A percentile compares a stretch with the other conserved stretches of the same genome.
These are phyloP conservation scores for Phalaenopsis equestris DNA, from an alignment of 106 monocot species.

Conservation along the genomic window DNA sequence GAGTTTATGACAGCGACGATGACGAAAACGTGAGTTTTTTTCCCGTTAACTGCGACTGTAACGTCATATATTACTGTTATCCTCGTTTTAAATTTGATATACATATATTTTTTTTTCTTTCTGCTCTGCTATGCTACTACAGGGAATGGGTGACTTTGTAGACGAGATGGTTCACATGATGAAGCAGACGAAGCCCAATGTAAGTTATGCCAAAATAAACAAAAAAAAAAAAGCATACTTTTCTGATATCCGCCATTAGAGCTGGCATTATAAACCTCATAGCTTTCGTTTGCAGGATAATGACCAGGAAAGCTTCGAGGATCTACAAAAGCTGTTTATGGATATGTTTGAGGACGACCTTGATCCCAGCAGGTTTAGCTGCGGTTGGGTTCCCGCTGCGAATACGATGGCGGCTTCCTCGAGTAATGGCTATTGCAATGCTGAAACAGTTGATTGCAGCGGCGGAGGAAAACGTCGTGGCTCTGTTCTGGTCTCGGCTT, in stretches of 20 bases:
- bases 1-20: conserved; percentile 49
- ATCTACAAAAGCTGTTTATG: conserved; percentile 70
- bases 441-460: not conserved
- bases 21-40: conserved; percentile 36
- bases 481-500: conserved; percentile 21
- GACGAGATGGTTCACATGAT: conserved; percentile 83
- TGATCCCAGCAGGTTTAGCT: conserved; percentile 7
- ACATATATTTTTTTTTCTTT: not conserved
- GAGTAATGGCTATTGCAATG: not conserved
- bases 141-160: conserved; percentile 82
- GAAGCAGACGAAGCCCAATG: conserved; percentile 52
- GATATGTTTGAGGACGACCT: conserved; percentile 71
- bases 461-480: conserved; percentile 27
- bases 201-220: conserved; percentile 12
- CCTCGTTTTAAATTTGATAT: not conserved
- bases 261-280: not conserved
- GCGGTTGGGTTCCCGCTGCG: not conserved
- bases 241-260: not conserved
- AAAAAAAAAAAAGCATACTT: not conserved
- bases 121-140: not conserved
- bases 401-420: not conserved
- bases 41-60: not conserved
- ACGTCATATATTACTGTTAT: not conserved
- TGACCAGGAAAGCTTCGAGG: conserved; percentile 59
- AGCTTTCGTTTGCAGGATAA: conserved; percentile 17